Conservation (phyloP, 1,139 yeast genomes). For the Geotrichum reessii region DNA sequence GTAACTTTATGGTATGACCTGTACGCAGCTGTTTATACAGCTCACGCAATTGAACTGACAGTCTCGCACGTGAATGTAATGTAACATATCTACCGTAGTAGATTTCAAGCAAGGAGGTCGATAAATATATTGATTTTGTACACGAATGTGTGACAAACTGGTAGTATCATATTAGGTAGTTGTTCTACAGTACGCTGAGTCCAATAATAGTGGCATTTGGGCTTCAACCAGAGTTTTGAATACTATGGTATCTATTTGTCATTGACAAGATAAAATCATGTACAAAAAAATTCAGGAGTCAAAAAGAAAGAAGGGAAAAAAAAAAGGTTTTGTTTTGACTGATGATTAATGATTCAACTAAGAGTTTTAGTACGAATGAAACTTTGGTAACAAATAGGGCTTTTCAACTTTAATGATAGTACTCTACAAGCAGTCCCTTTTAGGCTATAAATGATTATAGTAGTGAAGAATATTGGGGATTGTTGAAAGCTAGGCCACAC, state of each 20-base stretch:
- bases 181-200: background rate
- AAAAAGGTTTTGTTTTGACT: background rate
- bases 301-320: background rate
- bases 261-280: background rate
- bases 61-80: background rate
- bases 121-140: background rate
- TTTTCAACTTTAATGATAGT: no score
- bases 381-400: no score
- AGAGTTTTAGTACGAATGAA: no score
- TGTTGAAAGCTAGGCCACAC: no score
- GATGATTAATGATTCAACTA: no score
- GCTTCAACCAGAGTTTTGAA: background rate
- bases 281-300: background rate
- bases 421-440: no score
- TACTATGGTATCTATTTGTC: background rate
- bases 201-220: background rate
- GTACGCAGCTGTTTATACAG: background rate
- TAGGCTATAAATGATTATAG: no score
- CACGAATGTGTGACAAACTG: background rate
- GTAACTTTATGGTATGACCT: background rate
- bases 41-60: background rate
- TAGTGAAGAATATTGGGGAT: no score
- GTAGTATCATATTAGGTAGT: background rate
- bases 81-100: background rate
- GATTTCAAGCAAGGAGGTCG: background rate